A percentile compares a stretch with the other conserved stretches of the same genome.
Evolutionary conservation across 495 filamentous ascomycete genomes (phyloP).

Genomic region (Penicillium herquei): DNA sequence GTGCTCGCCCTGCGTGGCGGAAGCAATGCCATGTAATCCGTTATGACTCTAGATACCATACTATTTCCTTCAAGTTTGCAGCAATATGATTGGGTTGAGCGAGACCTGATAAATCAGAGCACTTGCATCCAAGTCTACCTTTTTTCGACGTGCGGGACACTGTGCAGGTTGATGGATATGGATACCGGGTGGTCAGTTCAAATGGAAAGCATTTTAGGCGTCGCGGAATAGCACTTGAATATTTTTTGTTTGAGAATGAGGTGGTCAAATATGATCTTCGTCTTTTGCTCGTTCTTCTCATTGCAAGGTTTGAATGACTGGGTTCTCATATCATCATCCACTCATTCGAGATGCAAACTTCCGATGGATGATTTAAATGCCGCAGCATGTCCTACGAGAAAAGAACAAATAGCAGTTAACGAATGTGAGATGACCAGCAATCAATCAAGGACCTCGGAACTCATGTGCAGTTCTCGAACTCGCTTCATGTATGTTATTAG

Average conservation of each 20-base stretch:
- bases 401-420: too few species aligned
- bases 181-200: too few species aligned
- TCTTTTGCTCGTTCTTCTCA: not conserved
- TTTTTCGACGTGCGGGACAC: not conserved
- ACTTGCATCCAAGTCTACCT: not conserved
- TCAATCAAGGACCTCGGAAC: too few species aligned
- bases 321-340: too few species aligned
- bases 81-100: constrained; percentile 17
- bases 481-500: too few species aligned
- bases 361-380: too few species aligned
- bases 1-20: constrained; percentile 92
- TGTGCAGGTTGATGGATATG: not conserved
- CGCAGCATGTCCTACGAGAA: too few species aligned
- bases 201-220: not conserved
- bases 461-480: too few species aligned
- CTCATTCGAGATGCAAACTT: too few species aligned
- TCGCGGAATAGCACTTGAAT: not conserved
- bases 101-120: not conserved
- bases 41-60: constrained; percentile 25
- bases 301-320: not conserved
- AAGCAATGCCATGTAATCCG: constrained; percentile 15
- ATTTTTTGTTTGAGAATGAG: not conserved
- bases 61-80: constrained; percentile 6
- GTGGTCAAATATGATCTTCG: not conserved
- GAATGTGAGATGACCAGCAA: too few species aligned